Evolutionary conservation across 2,329 filamentous ascomycete species (phyloP).

Genomic region (Acrodontium crateriforme): DNA sequence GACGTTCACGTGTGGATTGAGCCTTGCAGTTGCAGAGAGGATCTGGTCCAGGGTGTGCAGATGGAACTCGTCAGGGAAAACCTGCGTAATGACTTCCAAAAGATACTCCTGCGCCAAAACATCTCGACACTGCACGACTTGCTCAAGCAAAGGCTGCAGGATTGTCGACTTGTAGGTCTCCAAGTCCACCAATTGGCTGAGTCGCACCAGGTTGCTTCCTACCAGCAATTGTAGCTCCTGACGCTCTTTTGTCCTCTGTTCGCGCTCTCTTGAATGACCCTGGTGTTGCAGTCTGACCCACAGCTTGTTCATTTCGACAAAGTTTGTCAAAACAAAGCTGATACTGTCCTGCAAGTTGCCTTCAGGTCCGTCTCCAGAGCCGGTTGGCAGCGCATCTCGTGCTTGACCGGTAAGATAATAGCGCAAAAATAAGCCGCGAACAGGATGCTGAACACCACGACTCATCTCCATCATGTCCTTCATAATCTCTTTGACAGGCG

Average conservation of each 20-base stretch:
- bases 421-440: conserved; percentile 83
- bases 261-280: conserved; percentile 86
- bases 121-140: conserved; percentile 95
- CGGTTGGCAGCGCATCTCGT: conserved; percentile 70
- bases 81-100: conserved; percentile 94
- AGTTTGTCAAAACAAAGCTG: conserved; percentile 95
- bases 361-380: conserved; percentile 77
- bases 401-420: conserved; percentile 96
- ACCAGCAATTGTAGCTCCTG: conserved; percentile 92
- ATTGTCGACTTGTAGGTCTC: conserved; percentile 89
- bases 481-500: conserved; percentile 98
- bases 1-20: conserved; percentile 94
- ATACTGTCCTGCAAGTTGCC: conserved; percentile 95
- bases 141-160: conserved; percentile 75
- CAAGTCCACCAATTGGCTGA: conserved; percentile 91
- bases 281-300: conserved; percentile 98
- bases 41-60: conserved; percentile 93
- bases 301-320: conserved; percentile 99
- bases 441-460: conserved; percentile 89
- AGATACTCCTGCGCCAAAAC: conserved; percentile 95
- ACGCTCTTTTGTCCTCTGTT: conserved; percentile 83
- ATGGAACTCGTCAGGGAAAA: conserved; percentile 97
- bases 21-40: conserved; percentile 75
- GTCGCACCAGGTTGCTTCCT: conserved; percentile 85
- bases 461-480: conserved; percentile 99